Evolutionary conservation across 2,329 filamentous ascomycete genomes (phyloP), one percentile per base, ranked within the genome.

Genomic region (Monilinia fructigena): DNA sequence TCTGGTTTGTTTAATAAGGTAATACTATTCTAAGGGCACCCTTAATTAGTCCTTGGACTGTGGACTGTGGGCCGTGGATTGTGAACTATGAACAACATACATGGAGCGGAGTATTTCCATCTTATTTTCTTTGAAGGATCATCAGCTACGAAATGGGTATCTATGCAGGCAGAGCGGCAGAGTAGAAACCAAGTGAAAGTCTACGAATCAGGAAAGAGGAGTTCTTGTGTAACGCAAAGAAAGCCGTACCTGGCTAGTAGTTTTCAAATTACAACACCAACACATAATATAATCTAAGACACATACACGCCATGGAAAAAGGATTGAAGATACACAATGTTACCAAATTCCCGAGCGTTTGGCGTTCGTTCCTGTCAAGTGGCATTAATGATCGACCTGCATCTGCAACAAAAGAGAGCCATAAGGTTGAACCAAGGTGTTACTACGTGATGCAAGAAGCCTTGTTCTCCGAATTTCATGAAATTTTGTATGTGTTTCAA

Each of bases 161-260:
- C 20, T 42, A 53, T 63, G 60, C 60, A 35, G 60, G 35, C 60
- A 54, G 48, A 55, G 60, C 60, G 60, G 50, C 60, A 63, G 60
- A 63, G 60, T 35, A 42, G 60, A 54, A 63, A 53, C 23, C 31
- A 40, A 42, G 31, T 53, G 50, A 31, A 63, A 55, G 55, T 45
- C 55, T 48, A 59, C 63, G 48, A 60, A 65, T 65, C 63, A 61
- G 55, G 63, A 60, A 53, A 35, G 55, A 38, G 47, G 4, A 65
- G 31, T 60, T 52, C 40, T 23, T 50, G 40, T 4, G 31, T 45
- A 53, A 16, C 31, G 31, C 31, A 35, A 35, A 35, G 31, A 35
- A 35, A 35, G 4, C 31, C 31, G 31, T 35, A 35, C 31, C 31
- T 35, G 6, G 31, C 31, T 35, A 35, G 31, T 35, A 35, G 31